These are phyloP conservation scores for Trypanosoma congolense DNA, from an alignment of 208 protist species.

Conservation along the genomic window DNA sequence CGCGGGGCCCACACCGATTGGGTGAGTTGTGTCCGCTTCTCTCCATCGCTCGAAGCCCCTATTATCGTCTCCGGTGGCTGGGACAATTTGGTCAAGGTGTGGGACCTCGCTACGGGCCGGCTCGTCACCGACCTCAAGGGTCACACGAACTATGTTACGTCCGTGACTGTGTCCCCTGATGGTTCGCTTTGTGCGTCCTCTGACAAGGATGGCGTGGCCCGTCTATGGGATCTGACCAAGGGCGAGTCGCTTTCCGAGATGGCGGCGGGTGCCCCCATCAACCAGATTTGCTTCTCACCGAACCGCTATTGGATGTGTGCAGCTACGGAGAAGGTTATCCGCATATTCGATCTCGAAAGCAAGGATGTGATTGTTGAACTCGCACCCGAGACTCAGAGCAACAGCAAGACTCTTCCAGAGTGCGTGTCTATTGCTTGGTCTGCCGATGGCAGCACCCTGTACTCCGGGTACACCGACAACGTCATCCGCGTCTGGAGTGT, in stretches of 20 bases:
- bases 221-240: constrained; percentile 98
- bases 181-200: constrained; percentile 99
- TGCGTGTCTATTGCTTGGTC: constrained; percentile 97
- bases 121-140: constrained; percentile 92
- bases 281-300: constrained; percentile 97
- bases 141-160: constrained; percentile 98
- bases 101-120: constrained; percentile 93
- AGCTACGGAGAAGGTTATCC: constrained; percentile 90
- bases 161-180: constrained; percentile 98
- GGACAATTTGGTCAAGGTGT: constrained; percentile 98
- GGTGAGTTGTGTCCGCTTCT: constrained; percentile 99
- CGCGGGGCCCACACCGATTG: constrained; percentile 96
- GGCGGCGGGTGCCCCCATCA: constrained; percentile 84
- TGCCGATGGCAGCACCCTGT: constrained; percentile 96
- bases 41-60: constrained; percentile 85
- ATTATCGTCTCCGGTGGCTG: constrained; percentile 97
- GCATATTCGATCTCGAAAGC: constrained; percentile 97
- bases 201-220: constrained; percentile 97
- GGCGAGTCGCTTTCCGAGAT: constrained; percentile 97
- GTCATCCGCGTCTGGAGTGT: constrained; percentile 97
- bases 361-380: constrained; percentile 95
- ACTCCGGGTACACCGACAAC: constrained; percentile 98
- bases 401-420: constrained; percentile 70
- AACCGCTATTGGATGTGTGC: constrained; percentile 99
- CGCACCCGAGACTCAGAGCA: constrained; percentile 47